Evolutionary conservation across 129 eudicot species (phyloP), one percentile per base, ranked within the genome.

Genomic region (Kitagawia praeruptora): DNA sequence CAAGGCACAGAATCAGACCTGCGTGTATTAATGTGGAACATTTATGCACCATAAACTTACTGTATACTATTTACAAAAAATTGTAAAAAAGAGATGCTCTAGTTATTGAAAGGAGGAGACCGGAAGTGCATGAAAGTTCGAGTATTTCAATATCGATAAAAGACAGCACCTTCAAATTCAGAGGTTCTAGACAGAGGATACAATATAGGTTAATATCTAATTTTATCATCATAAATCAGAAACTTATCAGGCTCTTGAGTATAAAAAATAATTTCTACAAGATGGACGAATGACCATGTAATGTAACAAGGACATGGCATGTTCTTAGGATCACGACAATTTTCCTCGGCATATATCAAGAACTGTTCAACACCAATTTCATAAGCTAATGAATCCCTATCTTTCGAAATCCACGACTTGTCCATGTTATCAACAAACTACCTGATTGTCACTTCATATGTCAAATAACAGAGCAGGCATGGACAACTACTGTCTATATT

Each of bases 1-100:
- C 2, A 74, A 96, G 95, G 80, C 98, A 92, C 3, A 66, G 61
- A 5, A 85, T 76, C 45, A 92, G 42, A 76, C 99, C 99, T 96
- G 89, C 82, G 88, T 75, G 23, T 39, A 67, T 61, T 46, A 72
- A 48, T 6, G 47, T 46, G 70, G 49, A 53, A 78, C 63, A 42
- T 71, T 53, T 25, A 47, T 21, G 63, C 58, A 41, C 69, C 21
- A 27, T 34, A 13, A 61, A 61, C 69, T 61, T 61, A 25, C 31
- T 23, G 34, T n/a, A n/a, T n/a, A n/a, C n/a, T n/a, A 25, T n/a
- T 61, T 25, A 61, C 69, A 61, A 25, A 2, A 61, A n/a, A 58
- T 61, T 9, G 34, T 25, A n/a, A 1, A 31, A 61, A 61, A n/a
- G 0, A n/a, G 34, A 61, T 61, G 69, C 69, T n/a, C 12, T 3